phyloP scores from a whole-genome alignment of 371 early-diverging fungal species.

The Cladochytrium tenue region DNA sequence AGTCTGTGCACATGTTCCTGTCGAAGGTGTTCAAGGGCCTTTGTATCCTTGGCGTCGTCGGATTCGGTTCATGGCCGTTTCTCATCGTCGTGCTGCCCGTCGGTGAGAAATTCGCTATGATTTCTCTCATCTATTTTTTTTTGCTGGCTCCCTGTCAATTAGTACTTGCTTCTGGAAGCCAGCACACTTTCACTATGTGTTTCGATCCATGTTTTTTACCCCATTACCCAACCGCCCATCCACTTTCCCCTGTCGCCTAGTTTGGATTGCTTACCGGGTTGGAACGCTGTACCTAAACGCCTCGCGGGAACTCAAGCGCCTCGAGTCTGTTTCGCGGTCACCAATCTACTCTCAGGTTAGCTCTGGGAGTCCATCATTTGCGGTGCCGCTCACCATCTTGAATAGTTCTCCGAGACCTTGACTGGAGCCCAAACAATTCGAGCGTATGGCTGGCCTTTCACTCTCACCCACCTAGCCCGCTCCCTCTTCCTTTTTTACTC shows the following conservation, averaged over 20 bases:
- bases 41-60: slow-evolving; percentile 25
- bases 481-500: too few relatives aligned
- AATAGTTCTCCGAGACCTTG: slow-evolving; percentile 69
- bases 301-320: slow-evolving; percentile 76
- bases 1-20: slow-evolving; percentile 19
- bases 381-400: not conserved
- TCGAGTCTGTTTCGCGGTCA: slow-evolving; percentile 75
- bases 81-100: slow-evolving; percentile 30
- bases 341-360: slow-evolving; percentile 77
- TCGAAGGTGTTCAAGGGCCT: slow-evolving; percentile 15
- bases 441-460: slow-evolving; percentile 31
- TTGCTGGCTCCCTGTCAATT: too few relatives aligned
- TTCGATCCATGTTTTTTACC: too few relatives aligned
- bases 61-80: slow-evolving; percentile 54
- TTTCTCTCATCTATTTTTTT: slow-evolving; percentile 4
- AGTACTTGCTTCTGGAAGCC: too few relatives aligned
- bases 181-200: too few relatives aligned
- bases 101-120: slow-evolving; percentile 4
- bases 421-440: slow-evolving; percentile 43
- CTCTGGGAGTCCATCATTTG: not conserved
- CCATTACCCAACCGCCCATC: too few relatives aligned
- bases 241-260: too few relatives aligned
- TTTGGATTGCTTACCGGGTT: slow-evolving; percentile 19
- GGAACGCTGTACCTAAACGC: slow-evolving; percentile 62
- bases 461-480: slow-evolving; percentile 48